Percentiles rank a stretch among this genome's conserved stretches.
Conservation (phyloP, 2,329 filamentous ascomycete species). For the Alternaria tenuissima region DNA sequence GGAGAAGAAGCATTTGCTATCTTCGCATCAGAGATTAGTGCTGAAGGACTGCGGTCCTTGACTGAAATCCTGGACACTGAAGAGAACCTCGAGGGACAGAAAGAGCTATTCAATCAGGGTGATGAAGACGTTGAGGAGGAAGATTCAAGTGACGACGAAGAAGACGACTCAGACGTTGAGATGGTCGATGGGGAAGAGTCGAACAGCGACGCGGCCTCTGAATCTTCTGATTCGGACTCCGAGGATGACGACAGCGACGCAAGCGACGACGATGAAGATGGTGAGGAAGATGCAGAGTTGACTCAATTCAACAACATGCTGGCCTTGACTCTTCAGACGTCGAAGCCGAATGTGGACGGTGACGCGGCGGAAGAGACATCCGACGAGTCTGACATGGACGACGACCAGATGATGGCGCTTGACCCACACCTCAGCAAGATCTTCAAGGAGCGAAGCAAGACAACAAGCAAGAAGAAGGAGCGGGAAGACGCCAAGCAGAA, state of each 20-base stretch:
- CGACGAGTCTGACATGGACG: slow-evolving; percentile 83
- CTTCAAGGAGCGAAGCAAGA: slow-evolving; percentile 78
- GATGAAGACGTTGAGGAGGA: slow-evolving; percentile 52
- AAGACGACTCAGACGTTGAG: slow-evolving; percentile 56
- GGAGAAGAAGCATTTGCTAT: slow-evolving; percentile 87
- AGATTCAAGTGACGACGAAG: slow-evolving; percentile 57
- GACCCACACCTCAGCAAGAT: slow-evolving; percentile 85
- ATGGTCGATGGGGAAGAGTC: slow-evolving; percentile 52
- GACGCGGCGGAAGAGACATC: slow-evolving; percentile 68
- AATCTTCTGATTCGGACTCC: slow-evolving; percentile 16
- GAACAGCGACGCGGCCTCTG: slow-evolving; percentile 36
- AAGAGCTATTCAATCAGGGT: slow-evolving; percentile 79
- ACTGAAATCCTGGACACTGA: slow-evolving; percentile 76
- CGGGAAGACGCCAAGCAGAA: slow-evolving; percentile 87
- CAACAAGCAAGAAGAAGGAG: slow-evolving; percentile 76
- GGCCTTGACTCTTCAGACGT: slow-evolving; percentile 77
- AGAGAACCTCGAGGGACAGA: slow-evolving; percentile 83
- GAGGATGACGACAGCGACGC: slow-evolving; percentile 35
- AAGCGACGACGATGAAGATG: slow-evolving; percentile 27
- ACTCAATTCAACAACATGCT: slow-evolving; percentile 77
- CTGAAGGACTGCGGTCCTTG: slow-evolving; percentile 73
- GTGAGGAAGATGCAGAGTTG: slow-evolving; percentile 61
- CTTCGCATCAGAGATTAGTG: slow-evolving; percentile 78
- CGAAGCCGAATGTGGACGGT: slow-evolving; percentile 63
- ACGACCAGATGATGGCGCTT: slow-evolving; percentile 92